Conservation (phyloP, 2,329 filamentous ascomycete species). For the Epichloe aotearoae region DNA sequence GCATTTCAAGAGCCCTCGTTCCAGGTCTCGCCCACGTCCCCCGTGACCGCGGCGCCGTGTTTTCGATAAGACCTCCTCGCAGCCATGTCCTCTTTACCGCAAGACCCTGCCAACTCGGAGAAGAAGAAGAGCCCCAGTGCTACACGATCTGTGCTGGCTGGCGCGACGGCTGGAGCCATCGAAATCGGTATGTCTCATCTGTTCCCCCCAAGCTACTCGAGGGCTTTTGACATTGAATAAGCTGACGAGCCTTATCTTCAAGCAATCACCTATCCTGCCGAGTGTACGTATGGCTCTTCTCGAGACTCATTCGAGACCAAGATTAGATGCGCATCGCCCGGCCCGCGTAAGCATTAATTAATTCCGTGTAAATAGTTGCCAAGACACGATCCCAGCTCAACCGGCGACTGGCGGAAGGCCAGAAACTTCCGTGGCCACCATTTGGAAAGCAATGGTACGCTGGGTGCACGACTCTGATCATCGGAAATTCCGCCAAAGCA, state of each 20-base stretch:
- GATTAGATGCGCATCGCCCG: not conserved
- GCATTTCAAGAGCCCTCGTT: not conserved
- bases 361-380: conserved; percentile 45
- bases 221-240: not conserved
- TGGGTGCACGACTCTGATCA: conserved; percentile 90
- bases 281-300: conserved; percentile 46
- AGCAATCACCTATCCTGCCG: conserved; percentile 85
- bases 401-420: conserved; percentile 59
- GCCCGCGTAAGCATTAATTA: conserved; percentile 3
- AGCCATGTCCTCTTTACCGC: conserved; percentile 17
- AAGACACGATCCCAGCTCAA: conserved; percentile 95
- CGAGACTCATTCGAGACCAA: not conserved
- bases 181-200: conserved; percentile 58
- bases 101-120: conserved; percentile 12
- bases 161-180: conserved; percentile 83
- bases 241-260: not conserved
- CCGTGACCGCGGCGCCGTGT: not conserved
- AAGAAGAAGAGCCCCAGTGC: conserved; percentile 52
- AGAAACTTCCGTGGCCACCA: conserved; percentile 89
- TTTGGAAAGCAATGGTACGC: conserved; percentile 96
- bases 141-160: conserved; percentile 80
- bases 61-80: not conserved
- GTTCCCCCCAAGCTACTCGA: not conserved
- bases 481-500: conserved; percentile 93
- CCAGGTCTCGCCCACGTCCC: not conserved